Conservation (phyloP, 1,284 basidiomycete genomes). For the Pisolithus thermaeus region DNA sequence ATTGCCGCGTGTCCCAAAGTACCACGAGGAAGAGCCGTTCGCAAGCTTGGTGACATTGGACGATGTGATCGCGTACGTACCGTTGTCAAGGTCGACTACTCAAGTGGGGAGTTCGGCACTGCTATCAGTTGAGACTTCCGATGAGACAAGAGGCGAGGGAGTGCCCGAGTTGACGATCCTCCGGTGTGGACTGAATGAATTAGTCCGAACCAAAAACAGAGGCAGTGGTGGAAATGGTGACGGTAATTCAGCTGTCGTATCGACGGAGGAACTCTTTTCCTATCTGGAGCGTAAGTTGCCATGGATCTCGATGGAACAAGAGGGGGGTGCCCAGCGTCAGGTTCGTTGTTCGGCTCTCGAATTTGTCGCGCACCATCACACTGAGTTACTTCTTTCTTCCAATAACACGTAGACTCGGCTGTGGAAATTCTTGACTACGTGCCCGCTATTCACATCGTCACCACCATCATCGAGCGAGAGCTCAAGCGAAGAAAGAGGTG, state of each 20-base stretch:
- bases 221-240: neutral
- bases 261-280: slow-evolving; percentile 54
- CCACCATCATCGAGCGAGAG: neutral
- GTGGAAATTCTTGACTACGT: slow-evolving; percentile 55
- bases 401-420: slow-evolving; percentile 39
- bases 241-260: slow-evolving; percentile 32
- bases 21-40: slow-evolving; percentile 45
- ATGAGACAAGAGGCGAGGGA: slow-evolving; percentile 24
- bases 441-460: slow-evolving; percentile 40
- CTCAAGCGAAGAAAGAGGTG: too few relatives aligned
- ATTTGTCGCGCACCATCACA: neutral
- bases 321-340: slow-evolving; percentile 41
- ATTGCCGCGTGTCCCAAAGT: slow-evolving; percentile 47
- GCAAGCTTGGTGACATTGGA: slow-evolving; percentile 41
- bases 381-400: neutral
- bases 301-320: slow-evolving; percentile 47
- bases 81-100: slow-evolving; percentile 4
- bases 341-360: slow-evolving; percentile 29
- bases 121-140: slow-evolving; percentile 18
- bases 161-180: slow-evolving; percentile 51
- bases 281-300: slow-evolving; percentile 50
- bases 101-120: neutral
- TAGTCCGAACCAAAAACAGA: slow-evolving; percentile 31
- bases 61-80: slow-evolving; percentile 35
- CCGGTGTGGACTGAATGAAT: slow-evolving; percentile 54